Evolutionary conservation across 2,329 filamentous ascomycete species (phyloP), one percentile per base, ranked within the genome.

Genomic region (Botrytis porri): DNA sequence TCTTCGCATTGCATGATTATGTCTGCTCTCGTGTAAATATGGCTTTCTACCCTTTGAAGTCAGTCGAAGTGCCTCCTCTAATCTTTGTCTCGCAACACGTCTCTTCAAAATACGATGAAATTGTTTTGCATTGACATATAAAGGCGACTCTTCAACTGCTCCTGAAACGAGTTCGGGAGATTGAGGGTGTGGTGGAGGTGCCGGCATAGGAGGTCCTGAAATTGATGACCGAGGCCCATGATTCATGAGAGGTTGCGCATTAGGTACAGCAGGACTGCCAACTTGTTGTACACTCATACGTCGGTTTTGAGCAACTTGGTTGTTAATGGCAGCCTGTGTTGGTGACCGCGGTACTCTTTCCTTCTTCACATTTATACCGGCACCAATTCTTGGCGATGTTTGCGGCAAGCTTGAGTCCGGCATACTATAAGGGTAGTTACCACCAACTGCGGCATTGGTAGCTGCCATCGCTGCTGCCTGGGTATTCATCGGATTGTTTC

Each of bases 61-160:
- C 73, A 98, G 85, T 60, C 96, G 90, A 61, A 99, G 84, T 71
- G 95, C 93, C 82, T 99, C 96, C 82, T 99, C 96, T 25, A 99
- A 86, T 81, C 93, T 94, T 82, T 98, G 96, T 48, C 96, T 89
- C 10, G 96, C 96, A 76, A 98, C 94, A 74, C 96, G 89, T 73
- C 96, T 89, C 86, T 99, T 98, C 71, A 99, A 84, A 66, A 99
- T 99, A 39, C 96, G 92, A 81, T 99, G 96, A 78, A 99, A 99
- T 80, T 99, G 96, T 82, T 99, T 99, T 8, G 96, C 96, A 79
- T 99, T 99, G 80, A 99, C 96, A 78, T 99, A 99, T 1, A 99
- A 85, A 0, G 96, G 96, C 0, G 95, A 95, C 81, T 99, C 96
- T 81, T 98, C 96, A 6, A 90, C 90, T 22, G 88, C 88, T 4